phyloP scores from a whole-genome alignment of 140 eudicot species.

The Stevia rebaudiana region DNA sequence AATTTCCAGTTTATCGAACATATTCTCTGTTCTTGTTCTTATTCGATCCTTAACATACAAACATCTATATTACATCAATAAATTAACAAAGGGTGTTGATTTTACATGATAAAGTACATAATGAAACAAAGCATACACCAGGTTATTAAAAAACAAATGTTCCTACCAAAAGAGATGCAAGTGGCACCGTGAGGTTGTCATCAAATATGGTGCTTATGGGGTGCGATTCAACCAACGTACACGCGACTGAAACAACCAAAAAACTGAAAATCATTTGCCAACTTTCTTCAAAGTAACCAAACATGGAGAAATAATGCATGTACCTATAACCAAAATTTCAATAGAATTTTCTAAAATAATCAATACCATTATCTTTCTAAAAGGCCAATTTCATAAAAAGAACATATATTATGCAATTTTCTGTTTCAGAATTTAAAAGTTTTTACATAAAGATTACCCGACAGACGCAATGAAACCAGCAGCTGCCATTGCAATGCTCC shows the following conservation, averaged over 20 bases:
- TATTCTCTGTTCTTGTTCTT: no score
- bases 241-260: constrained; percentile 56
- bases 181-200: constrained; percentile 85
- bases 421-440: neutral
- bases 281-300: constrained; percentile 75
- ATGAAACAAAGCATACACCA: neutral
- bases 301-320: constrained; percentile 72
- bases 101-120: constrained; percentile 9
- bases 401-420: neutral
- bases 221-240: constrained; percentile 86
- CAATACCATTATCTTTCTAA: neutral
- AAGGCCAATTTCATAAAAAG: neutral
- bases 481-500: constrained; percentile 67
- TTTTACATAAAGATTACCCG: constrained; percentile 35
- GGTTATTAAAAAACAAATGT: constrained; percentile 40
- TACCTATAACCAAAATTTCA: constrained; percentile 38
- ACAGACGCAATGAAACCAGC: constrained; percentile 74
- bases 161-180: constrained; percentile 59
- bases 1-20: no score
- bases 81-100: neutral
- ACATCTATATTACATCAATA: no score
- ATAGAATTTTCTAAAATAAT: neutral
- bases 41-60: no score
- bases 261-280: constrained; percentile 57
- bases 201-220: constrained; percentile 80